These are phyloP conservation scores for Malus hybrid DNA, from an alignment of 331 rosid species.

Conservation along the genomic window DNA sequence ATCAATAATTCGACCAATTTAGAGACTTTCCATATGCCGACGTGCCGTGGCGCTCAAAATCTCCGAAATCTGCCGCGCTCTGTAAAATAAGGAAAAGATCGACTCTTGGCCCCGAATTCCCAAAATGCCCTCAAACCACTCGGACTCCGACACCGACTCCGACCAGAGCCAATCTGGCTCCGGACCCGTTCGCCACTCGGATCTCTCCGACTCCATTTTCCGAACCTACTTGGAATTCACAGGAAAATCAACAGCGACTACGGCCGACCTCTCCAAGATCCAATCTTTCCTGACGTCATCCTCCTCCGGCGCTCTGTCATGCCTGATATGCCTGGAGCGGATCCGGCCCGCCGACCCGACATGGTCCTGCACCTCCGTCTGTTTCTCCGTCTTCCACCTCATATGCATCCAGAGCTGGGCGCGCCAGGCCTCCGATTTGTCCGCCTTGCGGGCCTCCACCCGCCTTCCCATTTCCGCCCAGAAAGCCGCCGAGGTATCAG, in stretches of 20 bases:
- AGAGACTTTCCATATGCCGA: not conserved
- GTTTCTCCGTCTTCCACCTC: constrained; percentile 89
- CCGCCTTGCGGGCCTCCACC: constrained; percentile 66
- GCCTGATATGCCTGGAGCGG: constrained; percentile 92
- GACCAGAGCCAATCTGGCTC: constrained; percentile 33
- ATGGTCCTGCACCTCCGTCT: constrained; percentile 87
- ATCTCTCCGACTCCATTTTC: constrained; percentile 73
- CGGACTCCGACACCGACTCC: constrained; percentile 66
- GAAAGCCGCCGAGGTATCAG: constrained; percentile 39
- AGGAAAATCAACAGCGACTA: constrained; percentile 43
- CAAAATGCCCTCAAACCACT: constrained; percentile 38
- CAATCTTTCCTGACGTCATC: constrained; percentile 84
- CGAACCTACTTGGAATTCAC: constrained; percentile 64
- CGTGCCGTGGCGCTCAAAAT: not conserved
- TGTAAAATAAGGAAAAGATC: not conserved
- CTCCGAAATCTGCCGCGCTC: constrained; percentile 3
- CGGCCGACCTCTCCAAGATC: constrained; percentile 79
- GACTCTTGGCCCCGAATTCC: not conserved
- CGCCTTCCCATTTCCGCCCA: constrained; percentile 57
- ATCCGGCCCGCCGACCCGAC: constrained; percentile 73
- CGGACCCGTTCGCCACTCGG: constrained; percentile 48
- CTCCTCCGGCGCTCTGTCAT: constrained; percentile 90
- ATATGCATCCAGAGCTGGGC: constrained; percentile 93
- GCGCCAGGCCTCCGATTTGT: constrained; percentile 64
- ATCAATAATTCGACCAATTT: not conserved